Percentiles rank a stretch among this genome's conserved stretches.
These are phyloP conservation scores for Chaetomium sp. DNA, from an alignment of 2,329 filamentous ascomycete genomes.

Conservation along the genomic window DNA sequence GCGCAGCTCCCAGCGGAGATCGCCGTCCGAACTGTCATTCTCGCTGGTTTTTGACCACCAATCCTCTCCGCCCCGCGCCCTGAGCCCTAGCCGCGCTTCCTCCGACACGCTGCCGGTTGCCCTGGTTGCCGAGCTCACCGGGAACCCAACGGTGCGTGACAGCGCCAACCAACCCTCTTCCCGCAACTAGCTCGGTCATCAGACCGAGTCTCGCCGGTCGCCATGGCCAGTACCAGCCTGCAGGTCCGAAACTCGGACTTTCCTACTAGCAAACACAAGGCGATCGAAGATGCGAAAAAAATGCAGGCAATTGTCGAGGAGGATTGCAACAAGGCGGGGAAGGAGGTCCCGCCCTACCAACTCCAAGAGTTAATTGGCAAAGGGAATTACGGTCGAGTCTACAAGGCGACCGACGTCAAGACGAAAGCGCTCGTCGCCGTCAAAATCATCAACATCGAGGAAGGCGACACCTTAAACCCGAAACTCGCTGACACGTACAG, in stretches of 20 bases:
- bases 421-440: conserved; percentile 60
- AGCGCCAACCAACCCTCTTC: neutral
- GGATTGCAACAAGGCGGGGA: conserved; percentile 57
- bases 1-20: neutral
- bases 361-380: conserved; percentile 70
- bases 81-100: neutral
- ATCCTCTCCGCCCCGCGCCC: neutral
- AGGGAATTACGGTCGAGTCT: conserved; percentile 68
- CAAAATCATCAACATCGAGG: conserved; percentile 84
- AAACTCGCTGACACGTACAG: conserved; percentile 67
- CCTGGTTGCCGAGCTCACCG: neutral
- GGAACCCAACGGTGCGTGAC: neutral
- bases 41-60: neutral
- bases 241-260: conserved; percentile 40
- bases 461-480: conserved; percentile 68
- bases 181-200: conserved; percentile 7
- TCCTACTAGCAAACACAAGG: conserved; percentile 47
- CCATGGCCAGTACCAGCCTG: conserved; percentile 38
- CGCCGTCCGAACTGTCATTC: neutral
- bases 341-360: conserved; percentile 60
- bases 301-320: conserved; percentile 63
- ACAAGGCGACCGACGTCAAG: conserved; percentile 55
- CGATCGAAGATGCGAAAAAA: conserved; percentile 64
- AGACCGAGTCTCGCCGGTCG: conserved; percentile 18
- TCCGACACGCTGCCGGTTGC: neutral